Conservation (phyloP, 1,284 basidiomycete species). For the Rhodotorula sp. region DNA sequence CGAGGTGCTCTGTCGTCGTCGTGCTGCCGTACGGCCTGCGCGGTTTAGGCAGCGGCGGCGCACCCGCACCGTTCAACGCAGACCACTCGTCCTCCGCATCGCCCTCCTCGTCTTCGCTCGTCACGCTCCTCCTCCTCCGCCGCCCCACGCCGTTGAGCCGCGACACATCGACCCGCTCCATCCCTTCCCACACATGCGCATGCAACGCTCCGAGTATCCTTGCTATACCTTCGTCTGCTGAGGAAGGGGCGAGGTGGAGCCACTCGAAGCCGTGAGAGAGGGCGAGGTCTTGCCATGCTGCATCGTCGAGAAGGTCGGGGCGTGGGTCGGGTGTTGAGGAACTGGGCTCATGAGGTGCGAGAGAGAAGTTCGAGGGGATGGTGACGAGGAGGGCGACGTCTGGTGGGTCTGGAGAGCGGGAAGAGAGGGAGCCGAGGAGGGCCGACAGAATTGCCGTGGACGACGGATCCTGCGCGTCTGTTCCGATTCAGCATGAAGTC, state of each 20-base stretch:
- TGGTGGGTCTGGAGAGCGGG: conserved; percentile 11
- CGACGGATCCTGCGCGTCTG: too few relatives aligned
- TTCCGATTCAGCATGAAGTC: too few relatives aligned
- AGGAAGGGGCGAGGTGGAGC: conserved; percentile 8
- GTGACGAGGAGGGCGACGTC: conserved; percentile 30
- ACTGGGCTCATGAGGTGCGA: background rate
- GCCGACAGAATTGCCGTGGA: background rate
- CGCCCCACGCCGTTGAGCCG: background rate
- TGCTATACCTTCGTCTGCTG: background rate
- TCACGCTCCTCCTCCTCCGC: too few relatives aligned
- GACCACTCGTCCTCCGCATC: conserved; percentile 53
- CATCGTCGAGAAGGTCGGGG: background rate
- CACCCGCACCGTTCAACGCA: conserved; percentile 37
- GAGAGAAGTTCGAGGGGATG: conserved; percentile 1
- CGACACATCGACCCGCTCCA: conserved; percentile 3
- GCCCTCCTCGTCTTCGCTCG: conserved; percentile 48
- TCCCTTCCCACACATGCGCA: conserved; percentile 28
- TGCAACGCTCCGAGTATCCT: conserved; percentile 25
- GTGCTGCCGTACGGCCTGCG: background rate
- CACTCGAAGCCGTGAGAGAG: conserved; percentile 35
- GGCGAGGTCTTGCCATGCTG: conserved; percentile 30
- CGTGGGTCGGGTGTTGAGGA: background rate
- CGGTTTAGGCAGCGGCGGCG: background rate
- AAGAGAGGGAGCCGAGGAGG: conserved; percentile 3
- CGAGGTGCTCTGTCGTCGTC: background rate